Conservation (phyloP, 192 early-diverging fungal species). For the Obelidium mucronatum region DNA sequence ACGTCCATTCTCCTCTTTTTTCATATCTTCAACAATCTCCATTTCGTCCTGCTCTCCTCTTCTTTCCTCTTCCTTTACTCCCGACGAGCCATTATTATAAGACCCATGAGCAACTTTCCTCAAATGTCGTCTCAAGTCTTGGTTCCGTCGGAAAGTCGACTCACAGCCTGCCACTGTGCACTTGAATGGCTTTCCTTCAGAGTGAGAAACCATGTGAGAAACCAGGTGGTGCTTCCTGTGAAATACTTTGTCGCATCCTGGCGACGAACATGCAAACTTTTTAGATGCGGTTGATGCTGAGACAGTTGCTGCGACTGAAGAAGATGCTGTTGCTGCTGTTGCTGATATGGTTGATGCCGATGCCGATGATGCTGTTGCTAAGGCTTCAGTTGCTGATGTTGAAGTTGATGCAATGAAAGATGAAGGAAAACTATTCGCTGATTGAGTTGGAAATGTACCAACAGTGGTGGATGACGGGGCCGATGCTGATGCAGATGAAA, state of each 20-base stretch:
- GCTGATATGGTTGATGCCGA: neutral
- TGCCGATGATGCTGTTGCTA: neutral
- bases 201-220: constrained; percentile 11
- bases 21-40: neutral
- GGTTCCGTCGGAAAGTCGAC: constrained; percentile 22
- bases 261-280: neutral
- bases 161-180: constrained; percentile 13
- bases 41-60: neutral
- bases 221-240: constrained; percentile 22
- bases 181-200: neutral
- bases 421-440: no score
- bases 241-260: constrained; percentile 3
- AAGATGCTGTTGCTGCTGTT: neutral
- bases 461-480: no score
- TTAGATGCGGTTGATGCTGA: neutral
- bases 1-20: neutral
- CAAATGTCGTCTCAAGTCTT: constrained; percentile 16
- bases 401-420: no score
- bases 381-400: no score
- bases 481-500: no score
- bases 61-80: neutral
- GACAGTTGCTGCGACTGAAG: neutral
- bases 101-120: constrained; percentile 3
- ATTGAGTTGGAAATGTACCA: no score
- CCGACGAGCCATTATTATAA: neutral